Base-by-base conservation (phyloP, 164 flowering plant species). In the Tetrastigma voinierianum region DNA sequence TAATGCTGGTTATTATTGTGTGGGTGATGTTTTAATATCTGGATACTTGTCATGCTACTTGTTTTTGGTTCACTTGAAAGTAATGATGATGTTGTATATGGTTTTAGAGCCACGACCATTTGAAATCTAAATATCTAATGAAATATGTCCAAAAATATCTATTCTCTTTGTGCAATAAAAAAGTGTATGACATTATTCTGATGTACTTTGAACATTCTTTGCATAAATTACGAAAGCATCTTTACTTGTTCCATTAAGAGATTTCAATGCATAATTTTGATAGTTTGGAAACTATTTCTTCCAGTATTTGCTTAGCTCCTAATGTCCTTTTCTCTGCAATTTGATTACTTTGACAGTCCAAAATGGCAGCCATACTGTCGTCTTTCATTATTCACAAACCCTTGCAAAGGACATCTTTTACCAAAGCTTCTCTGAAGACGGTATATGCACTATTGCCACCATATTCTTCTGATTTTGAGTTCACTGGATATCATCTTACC, bases 361-460 rank as follows among this genome's bases (percentile, higher is more conserved):
- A 92, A n/a, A 59, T 80, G 78, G 97, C 97, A 59, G 76, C 94
- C 14, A 70, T 83, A 58, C 59, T 89, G 82, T 86, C 97, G 51
- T 83, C 92, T 62, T 89, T 90, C 68, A 95, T 95, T 18, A 86
- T 95, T 68, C 94, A 74, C 67, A 92, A 87, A 66, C 90, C 89
- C 69, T 80, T 74, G 62, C 80, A 89, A 72, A 81, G 80, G 70
- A 81, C 95, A 44, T 73, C 91, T 13, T 95, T 95, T n/a, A n/a
- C n/a, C n/a, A n/a, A n/a, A n/a, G n/a, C n/a, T n/a, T n/a, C n/a
- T n/a, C n/a, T n/a, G 23, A 87, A 70, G 68, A 92, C 97, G 80
- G 98, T 95, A 85, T 54, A 51, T 45, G 4, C n/a, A 17, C 51
- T 9, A 20, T 61, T 69, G 13, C 40, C 21, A 8, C 46, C 6